Evolutionary conservation across 805 yeast species (phyloP), one percentile per base, ranked within the genome.

Genomic region (Saccharomycopsis malanga): DNA sequence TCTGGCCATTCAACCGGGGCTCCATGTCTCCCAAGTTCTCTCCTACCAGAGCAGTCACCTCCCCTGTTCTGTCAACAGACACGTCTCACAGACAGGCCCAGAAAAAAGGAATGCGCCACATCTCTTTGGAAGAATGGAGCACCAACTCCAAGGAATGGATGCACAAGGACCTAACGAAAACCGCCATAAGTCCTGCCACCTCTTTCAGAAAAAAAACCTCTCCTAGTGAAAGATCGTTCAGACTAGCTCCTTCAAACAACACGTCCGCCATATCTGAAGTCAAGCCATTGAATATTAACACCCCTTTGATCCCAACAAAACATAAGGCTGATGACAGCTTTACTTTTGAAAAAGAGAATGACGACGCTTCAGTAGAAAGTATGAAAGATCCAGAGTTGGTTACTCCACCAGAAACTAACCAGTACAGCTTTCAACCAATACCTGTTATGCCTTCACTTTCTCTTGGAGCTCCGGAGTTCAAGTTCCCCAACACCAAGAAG

Each of bases 1-100:
- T 49, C 9, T 49, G 53, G 53, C 53, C 53, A 17, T 49, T 49
- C 27, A 44, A 36, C 43, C 21, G 37, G 9, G 12, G n/a, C 29
- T 38, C 46, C 15, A 10, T 30, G 15, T 42, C 50, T 6, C 38
- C 47, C 23, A 32, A 18, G 29, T 39, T 39, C 24, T 41, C 22
- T 30, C 37, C 36, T 14, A 9, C 17, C 7, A 6, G 36, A 32
- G 30, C 30, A 7, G 30, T 12, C 30, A 27, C 30, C 12, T 27
- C 12, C 30, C 30, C 30, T 7, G n/a, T n/a, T n/a, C n/a, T n/a
- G n/a, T n/a, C n/a, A n/a, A 27, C 30, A 7, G 7, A 9, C 10
- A 27, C 30, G 10, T 9, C 7, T 12, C 7, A 27, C 10, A 7
- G 30, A 7, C 30, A 27, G 12, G 22, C 21, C 20, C 17, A 41